Conservation (phyloP, 1,284 basidiomycete genomes). For the Ustilago sp. region DNA sequence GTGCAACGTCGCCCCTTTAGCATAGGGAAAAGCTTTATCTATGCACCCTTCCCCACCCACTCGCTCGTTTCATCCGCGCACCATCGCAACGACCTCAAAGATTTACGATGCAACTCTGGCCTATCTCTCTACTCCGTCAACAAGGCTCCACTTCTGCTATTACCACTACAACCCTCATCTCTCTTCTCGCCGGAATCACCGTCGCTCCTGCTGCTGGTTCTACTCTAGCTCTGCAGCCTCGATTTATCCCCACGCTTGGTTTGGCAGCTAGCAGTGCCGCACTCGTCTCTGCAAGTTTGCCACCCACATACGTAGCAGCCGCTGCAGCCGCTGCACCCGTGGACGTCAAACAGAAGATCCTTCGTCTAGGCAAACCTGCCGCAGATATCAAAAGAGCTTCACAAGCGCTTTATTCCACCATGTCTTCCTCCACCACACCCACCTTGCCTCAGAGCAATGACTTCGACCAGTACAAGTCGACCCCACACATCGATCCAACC, state of each 20-base stretch:
- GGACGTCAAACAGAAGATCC: slow-evolving; percentile 8
- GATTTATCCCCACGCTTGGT: background rate
- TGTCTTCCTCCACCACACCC: slow-evolving; percentile 8
- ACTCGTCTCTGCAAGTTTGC: background rate
- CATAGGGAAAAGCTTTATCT: background rate
- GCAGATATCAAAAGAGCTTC: background rate
- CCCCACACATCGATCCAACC: slow-evolving; percentile 11
- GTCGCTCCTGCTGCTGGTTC: background rate
- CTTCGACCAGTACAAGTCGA: background rate
- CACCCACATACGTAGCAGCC: background rate
- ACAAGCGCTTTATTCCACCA: slow-evolving; percentile 17
- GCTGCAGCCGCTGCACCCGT: slow-evolving; percentile 1
- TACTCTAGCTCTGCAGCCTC: background rate
- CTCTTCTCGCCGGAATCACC: background rate
- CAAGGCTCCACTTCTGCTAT: background rate
- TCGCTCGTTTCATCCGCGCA: background rate
- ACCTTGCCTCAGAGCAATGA: background rate
- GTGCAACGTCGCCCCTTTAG: background rate
- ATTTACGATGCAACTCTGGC: slow-evolving; percentile 13
- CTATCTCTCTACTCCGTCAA: background rate
- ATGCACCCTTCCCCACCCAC: background rate
- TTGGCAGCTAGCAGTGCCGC: background rate
- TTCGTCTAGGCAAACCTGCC: slow-evolving; percentile 24
- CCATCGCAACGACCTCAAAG: background rate
- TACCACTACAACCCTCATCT: background rate